Conservation (phyloP, 2,329 filamentous ascomycete species). For the Lachnellula hyalina region DNA sequence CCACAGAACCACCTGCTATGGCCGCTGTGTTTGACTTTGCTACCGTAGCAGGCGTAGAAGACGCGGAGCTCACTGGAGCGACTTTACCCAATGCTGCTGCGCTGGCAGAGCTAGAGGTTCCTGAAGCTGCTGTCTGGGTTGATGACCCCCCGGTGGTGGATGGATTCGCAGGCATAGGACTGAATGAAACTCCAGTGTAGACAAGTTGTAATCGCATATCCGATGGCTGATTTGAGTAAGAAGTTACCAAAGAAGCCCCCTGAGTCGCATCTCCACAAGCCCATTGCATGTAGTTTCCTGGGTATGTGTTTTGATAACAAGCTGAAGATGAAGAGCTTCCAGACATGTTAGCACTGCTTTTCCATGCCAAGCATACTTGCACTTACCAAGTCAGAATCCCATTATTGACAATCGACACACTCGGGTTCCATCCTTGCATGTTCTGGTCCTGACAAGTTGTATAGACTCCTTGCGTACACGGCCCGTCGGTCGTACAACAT, state of each 20-base stretch:
- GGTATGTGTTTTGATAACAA: slow-evolving; percentile 28
- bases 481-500: slow-evolving; percentile 26
- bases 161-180: slow-evolving; percentile 6
- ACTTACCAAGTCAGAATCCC: slow-evolving; percentile 28
- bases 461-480: slow-evolving; percentile 28
- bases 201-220: slow-evolving; percentile 25
- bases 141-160: slow-evolving; percentile 2
- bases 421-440: slow-evolving; percentile 21
- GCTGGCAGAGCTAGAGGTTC: slow-evolving; percentile 1
- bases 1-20: slow-evolving; percentile 20
- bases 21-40: slow-evolving; percentile 12
- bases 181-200: slow-evolving; percentile 25
- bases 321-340: slow-evolving; percentile 16
- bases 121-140: slow-evolving; percentile 6
- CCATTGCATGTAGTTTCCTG: slow-evolving; percentile 26
- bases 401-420: slow-evolving; percentile 18
- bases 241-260: slow-evolving; percentile 16
- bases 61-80: background rate
- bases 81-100: slow-evolving; percentile 2
- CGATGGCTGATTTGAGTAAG: slow-evolving; percentile 24
- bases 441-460: slow-evolving; percentile 27
- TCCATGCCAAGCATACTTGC: background rate
- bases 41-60: slow-evolving; percentile 1
- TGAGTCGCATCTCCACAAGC: slow-evolving; percentile 24
- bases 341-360: slow-evolving; percentile 12